A percentile compares a stretch with the other conserved stretches of the same genome.
Evolutionary conservation across 2,329 filamentous ascomycete species (phyloP).

Genomic region (Immersiporthe knoxdaviesiana): DNA sequence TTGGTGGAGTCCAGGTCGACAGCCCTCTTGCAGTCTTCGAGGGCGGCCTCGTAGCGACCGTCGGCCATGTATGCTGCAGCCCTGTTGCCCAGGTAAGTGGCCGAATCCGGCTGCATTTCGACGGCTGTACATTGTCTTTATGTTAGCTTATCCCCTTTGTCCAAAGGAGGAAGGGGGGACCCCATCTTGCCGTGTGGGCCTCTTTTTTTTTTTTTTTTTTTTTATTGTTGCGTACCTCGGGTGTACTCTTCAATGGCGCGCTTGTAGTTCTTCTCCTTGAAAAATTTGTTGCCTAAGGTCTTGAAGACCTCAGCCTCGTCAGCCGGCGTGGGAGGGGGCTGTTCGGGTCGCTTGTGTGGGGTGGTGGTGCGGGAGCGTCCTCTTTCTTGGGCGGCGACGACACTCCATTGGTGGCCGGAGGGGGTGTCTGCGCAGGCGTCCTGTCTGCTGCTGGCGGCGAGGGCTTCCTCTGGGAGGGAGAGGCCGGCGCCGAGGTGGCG

Average conservation of each 20-base stretch:
- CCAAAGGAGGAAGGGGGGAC: constrained; percentile 27
- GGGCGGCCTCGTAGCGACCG: constrained; percentile 74
- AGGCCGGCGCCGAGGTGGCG: constrained; percentile 53
- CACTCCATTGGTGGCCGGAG: constrained; percentile 55
- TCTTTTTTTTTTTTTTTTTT: too few relatives aligned
- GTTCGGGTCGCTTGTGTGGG: constrained; percentile 67
- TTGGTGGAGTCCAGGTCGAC: constrained; percentile 84
- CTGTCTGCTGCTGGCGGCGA: constrained; percentile 40
- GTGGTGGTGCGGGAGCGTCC: constrained; percentile 68
- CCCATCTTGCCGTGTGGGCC: not conserved
- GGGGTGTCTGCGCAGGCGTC: constrained; percentile 41
- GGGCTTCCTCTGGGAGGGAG: constrained; percentile 52
- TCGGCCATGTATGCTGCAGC: constrained; percentile 93
- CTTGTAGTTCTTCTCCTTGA: constrained; percentile 89
- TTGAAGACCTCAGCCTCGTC: constrained; percentile 93
- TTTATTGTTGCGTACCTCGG: constrained; percentile 68
- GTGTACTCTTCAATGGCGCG: constrained; percentile 92
- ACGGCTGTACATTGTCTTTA: constrained; percentile 65
- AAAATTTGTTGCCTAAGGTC: constrained; percentile 90
- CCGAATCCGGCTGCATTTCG: constrained; percentile 79
- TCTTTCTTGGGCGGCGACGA: constrained; percentile 48
- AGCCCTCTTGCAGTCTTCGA: constrained; percentile 85
- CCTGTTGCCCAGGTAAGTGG: constrained; percentile 92
- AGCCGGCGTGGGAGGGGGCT: constrained; percentile 57
- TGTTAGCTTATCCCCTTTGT: constrained; percentile 18